A percentile compares a stretch with the other conserved stretches of the same genome.
These are phyloP conservation scores for Malus hybrid DNA, from an alignment of 331 rosid species.

Conservation along the genomic window DNA sequence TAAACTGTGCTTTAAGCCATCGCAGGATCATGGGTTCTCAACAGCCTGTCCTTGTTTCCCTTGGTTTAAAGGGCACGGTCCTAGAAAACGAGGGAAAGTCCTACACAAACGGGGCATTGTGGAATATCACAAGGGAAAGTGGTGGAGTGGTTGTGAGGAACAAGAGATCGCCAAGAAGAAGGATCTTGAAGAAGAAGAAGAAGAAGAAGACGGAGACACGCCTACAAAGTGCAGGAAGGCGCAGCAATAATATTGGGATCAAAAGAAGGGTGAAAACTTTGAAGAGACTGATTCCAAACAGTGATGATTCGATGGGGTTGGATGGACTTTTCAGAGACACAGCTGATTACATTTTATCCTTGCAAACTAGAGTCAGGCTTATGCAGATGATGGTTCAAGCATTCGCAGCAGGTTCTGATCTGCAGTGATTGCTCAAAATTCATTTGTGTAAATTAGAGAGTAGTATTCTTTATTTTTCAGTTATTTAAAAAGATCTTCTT, in stretches of 20 bases:
- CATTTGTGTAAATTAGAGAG: slow-evolving; percentile 4
- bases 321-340: slow-evolving; percentile 78
- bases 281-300: slow-evolving; percentile 54
- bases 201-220: background rate
- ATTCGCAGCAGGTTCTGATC: slow-evolving; percentile 27
- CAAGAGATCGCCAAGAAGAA: background rate
- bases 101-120: slow-evolving; percentile 20
- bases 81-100: slow-evolving; percentile 4
- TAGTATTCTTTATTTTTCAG: background rate
- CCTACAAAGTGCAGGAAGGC: slow-evolving; percentile 19
- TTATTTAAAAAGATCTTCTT: background rate
- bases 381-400: slow-evolving; percentile 74
- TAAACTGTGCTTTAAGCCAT: background rate
- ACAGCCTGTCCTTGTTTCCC: slow-evolving; percentile 32
- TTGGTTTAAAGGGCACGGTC: slow-evolving; percentile 16
- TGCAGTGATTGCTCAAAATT: background rate
- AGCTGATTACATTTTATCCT: slow-evolving; percentile 61
- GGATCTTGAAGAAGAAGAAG: background rate
- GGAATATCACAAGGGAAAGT: slow-evolving; percentile 26
- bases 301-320: slow-evolving; percentile 37
- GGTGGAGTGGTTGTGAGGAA: slow-evolving; percentile 10
- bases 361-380: slow-evolving; percentile 66
- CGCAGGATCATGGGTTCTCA: slow-evolving; percentile 36
- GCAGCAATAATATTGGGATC: slow-evolving; percentile 18
- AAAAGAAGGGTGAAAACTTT: slow-evolving; percentile 55